Conservation (phyloP, 73 alveolate genomes). For the Tetrahymena malaccensis region DNA sequence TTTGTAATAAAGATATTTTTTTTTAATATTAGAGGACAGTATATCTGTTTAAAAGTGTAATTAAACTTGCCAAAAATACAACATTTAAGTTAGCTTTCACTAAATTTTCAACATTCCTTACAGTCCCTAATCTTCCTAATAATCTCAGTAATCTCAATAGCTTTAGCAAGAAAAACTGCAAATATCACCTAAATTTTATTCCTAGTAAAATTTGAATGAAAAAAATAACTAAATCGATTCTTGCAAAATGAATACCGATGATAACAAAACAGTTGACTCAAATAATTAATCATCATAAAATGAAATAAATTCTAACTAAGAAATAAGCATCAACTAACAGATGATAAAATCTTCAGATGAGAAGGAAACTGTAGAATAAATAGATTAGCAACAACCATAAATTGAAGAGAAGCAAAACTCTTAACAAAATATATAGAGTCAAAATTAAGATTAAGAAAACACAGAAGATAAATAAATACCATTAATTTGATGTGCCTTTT, state of each 20-base stretch:
- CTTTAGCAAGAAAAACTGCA: background rate
- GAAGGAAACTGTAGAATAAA: too few relatives aligned
- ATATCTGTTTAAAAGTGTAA: background rate
- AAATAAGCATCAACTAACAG: background rate
- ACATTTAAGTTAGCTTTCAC: background rate
- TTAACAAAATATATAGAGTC: too few relatives aligned
- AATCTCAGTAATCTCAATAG: background rate
- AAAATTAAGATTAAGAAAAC: too few relatives aligned
- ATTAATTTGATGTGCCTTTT: too few relatives aligned
- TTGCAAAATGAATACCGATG: background rate
- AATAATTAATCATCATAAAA: background rate
- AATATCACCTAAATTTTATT: background rate
- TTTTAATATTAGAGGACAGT: background rate
- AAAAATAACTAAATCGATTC: background rate
- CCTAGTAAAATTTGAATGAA: background rate
- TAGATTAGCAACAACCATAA: too few relatives aligned
- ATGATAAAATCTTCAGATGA: too few relatives aligned
- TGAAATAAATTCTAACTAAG: background rate
- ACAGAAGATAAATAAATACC: too few relatives aligned
- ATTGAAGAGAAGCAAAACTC: too few relatives aligned
- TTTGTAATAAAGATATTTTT: background rate
- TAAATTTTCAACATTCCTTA: background rate
- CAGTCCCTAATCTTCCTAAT: background rate
- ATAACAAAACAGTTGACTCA: background rate
- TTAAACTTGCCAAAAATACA: background rate